Evolutionary conservation across 805 yeast species (phyloP).

Genomic region (Metschnikowia aberdeeniae): DNA sequence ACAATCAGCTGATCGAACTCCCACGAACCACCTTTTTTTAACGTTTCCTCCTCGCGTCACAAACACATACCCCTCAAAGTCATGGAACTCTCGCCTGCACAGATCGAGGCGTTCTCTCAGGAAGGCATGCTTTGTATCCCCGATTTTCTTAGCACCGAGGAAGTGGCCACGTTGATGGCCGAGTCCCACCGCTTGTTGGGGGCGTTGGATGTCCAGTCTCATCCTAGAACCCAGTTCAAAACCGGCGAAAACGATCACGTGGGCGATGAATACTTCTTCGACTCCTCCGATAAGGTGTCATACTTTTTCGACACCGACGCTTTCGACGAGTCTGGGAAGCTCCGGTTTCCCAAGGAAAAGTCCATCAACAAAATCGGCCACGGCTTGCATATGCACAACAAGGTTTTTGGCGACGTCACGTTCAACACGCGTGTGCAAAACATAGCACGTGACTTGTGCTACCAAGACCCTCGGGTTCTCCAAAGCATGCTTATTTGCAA

Average conservation of each 20-base stretch:
- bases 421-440: conserved; percentile 45
- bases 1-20: not conserved
- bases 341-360: conserved; percentile 47
- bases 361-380: conserved; percentile 80
- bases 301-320: conserved; percentile 74
- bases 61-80: not conserved
- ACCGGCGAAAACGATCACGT: conserved; percentile 58
- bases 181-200: conserved; percentile 44
- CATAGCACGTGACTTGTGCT: conserved; percentile 51
- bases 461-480: conserved; percentile 62
- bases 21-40: not conserved
- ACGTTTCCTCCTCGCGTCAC: no score
- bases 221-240: conserved; percentile 68
- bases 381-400: conserved; percentile 59
- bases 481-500: conserved; percentile 80
- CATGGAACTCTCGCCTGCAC: conserved; percentile 41
- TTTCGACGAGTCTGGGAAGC: conserved; percentile 48
- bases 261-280: conserved; percentile 69
- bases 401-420: conserved; percentile 47
- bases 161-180: conserved; percentile 36
- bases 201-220: conserved; percentile 49
- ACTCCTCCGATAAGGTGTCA: conserved; percentile 63
- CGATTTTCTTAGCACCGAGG: conserved; percentile 44
- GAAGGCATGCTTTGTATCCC: conserved; percentile 65
- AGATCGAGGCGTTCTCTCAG: conserved; percentile 43